Base-by-base conservation (phyloP, 331 rosid species). In the Spiraea crenata region DNA sequence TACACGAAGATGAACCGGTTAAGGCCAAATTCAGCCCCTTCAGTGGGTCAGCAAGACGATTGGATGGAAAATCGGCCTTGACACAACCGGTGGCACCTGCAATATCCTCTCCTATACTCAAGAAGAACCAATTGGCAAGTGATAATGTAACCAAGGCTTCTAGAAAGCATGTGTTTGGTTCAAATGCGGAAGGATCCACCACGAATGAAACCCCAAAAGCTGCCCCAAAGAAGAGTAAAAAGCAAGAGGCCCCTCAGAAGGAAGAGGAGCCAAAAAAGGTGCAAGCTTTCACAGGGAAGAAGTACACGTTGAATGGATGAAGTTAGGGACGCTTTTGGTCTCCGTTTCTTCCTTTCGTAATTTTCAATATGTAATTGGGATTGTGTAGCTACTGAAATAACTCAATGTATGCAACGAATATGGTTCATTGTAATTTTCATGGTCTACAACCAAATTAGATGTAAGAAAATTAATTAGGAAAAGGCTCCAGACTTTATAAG, bases 21-120 rank as follows among this genome's bases (percentile, higher is more conserved):
- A n/a, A 38, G 3, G 56, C 57, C 0, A 57, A 57, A 17, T 70
- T 70, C 65, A 44, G 12, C 55, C 77, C 95, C 10, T 84, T 88
- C 57, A 65, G 65, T 7, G 89, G 91, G n/a, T 72, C 76, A 17
- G 86, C 78, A 58, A 67, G 82, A 51, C 88, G 84, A 44, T 75
- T 86, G 77, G 82, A 86, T 57, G 91, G 88, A n/a, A 76, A 77
- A 67, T 37, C 80, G 13, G 25, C 42, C 35, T 71, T 75, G 5
- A 16, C 84, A 52, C 70, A 81, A 51, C 42, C 83, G 10, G 71
- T 55, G 40, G 35, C 47, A n/a, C 7, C 15, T 1, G 83, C 55
- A 20, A 64, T 71, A 67, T 70, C 81, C 31, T 68, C 86, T 76
- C 19, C 79, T 2, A 6, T 42, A 37, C 8, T 5, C 57, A 15